Percentiles rank a stretch among this genome's conserved stretches.
These are phyloP conservation scores for Zygnema circumcarinatum DNA, from an alignment of 139 green algal genomes.

Conservation along the genomic window DNA sequence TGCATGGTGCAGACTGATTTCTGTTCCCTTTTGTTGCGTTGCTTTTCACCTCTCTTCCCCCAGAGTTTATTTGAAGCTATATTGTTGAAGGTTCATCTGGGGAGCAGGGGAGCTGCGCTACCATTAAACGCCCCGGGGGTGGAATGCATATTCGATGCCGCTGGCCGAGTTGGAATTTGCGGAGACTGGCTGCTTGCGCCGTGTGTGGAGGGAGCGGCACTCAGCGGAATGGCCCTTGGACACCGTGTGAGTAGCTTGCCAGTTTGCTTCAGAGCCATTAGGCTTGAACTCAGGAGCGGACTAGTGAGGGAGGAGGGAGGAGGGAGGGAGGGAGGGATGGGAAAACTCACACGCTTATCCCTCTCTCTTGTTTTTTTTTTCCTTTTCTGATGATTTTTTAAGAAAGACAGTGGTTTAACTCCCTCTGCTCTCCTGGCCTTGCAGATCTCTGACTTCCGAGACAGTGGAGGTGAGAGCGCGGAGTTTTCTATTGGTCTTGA, in stretches of 20 bases:
- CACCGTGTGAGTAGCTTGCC: conserved; percentile 25
- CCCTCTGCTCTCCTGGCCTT: neutral
- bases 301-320: neutral
- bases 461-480: neutral
- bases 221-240: conserved; percentile 72
- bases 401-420: neutral
- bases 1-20: neutral
- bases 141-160: conserved; percentile 73
- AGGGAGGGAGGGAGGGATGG: neutral
- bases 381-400: neutral
- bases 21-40: neutral
- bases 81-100: too few relatives aligned
- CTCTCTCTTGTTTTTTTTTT: neutral
- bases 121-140: conserved; percentile 72
- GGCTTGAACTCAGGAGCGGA: neutral
- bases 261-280: conserved; percentile 3
- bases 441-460: conserved; percentile 10
- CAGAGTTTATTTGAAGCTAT: too few relatives aligned
- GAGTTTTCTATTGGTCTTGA: conserved; percentile 21
- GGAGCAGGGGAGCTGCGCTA: conserved; percentile 74
- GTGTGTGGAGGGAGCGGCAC: conserved; percentile 72
- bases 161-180: conserved; percentile 69
- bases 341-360: neutral
- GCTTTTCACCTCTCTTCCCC: too few relatives aligned
- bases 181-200: conserved; percentile 78